phyloP scores from a whole-genome alignment of 768 basidiomycete species.

The Suillus sp. region DNA sequence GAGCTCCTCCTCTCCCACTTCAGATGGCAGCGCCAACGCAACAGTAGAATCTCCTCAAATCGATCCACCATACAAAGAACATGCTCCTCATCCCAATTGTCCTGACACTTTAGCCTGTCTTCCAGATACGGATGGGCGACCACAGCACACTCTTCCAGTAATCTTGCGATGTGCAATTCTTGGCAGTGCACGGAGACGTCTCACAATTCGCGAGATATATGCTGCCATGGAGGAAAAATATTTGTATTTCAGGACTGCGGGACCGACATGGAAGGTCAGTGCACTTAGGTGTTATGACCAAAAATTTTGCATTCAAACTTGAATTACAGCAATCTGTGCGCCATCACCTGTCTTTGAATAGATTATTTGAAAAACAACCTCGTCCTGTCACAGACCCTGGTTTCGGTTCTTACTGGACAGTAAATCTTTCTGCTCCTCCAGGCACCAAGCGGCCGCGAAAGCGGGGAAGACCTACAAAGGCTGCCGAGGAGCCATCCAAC shows the following conservation, averaged over 20 bases:
- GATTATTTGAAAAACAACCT: slow-evolving; percentile 79
- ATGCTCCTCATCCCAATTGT: slow-evolving; percentile 72
- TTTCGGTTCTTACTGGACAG: slow-evolving; percentile 89
- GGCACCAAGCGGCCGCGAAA: slow-evolving; percentile 86
- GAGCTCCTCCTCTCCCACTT: slow-evolving; percentile 39
- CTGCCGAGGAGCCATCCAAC: slow-evolving; percentile 25
- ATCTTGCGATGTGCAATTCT: slow-evolving; percentile 85
- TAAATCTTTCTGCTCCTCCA: slow-evolving; percentile 82
- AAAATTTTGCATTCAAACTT: slow-evolving; percentile 11
- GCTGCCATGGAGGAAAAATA: slow-evolving; percentile 87
- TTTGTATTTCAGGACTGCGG: slow-evolving; percentile 77
- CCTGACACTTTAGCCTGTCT: slow-evolving; percentile 78
- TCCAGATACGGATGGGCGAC: slow-evolving; percentile 75
- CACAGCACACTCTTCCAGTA: slow-evolving; percentile 83
- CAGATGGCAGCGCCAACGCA: slow-evolving; percentile 35
- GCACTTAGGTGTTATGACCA: background rate
- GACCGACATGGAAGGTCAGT: slow-evolving; percentile 82
- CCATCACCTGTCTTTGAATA: slow-evolving; percentile 81
- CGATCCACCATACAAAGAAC: slow-evolving; percentile 40
- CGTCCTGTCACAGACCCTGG: slow-evolving; percentile 84
- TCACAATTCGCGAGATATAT: slow-evolving; percentile 85
- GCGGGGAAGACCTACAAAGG: slow-evolving; percentile 64
- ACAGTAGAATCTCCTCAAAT: slow-evolving; percentile 25
- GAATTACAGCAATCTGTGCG: slow-evolving; percentile 77
- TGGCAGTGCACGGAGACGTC: slow-evolving; percentile 70